Conservation (phyloP, 179 eudicot genomes). For the Camellia oleifera region DNA sequence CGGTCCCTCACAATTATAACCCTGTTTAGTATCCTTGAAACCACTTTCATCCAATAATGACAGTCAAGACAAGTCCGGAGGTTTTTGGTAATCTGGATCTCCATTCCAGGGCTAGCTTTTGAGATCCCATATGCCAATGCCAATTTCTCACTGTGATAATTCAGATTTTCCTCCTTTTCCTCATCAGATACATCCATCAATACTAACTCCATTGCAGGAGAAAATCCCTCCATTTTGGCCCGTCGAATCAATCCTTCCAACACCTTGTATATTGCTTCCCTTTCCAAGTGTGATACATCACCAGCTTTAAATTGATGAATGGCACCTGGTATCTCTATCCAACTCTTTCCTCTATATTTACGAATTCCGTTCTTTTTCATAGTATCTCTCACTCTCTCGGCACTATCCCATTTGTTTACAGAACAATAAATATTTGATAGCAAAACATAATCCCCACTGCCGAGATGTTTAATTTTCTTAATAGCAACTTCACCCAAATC, state of each 20-base stretch:
- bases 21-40: slow-evolving; percentile 54
- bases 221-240: slow-evolving; percentile 54
- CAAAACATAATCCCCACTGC: slow-evolving; percentile 70
- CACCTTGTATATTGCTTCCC: slow-evolving; percentile 39
- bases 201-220: slow-evolving; percentile 47
- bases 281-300: slow-evolving; percentile 49
- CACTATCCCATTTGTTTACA: slow-evolving; percentile 47
- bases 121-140: slow-evolving; percentile 62
- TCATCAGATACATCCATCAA: slow-evolving; percentile 78
- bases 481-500: slow-evolving; percentile 48
- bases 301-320: slow-evolving; percentile 63
- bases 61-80: slow-evolving; percentile 69
- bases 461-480: slow-evolving; percentile 32
- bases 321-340: slow-evolving; percentile 58
- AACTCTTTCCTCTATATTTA: slow-evolving; percentile 64
- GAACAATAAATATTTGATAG: slow-evolving; percentile 65
- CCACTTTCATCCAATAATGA: slow-evolving; percentile 62
- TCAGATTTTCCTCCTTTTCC: slow-evolving; percentile 77
- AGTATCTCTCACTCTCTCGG: slow-evolving; percentile 41
- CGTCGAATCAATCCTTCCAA: slow-evolving; percentile 44
- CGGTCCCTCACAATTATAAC: slow-evolving; percentile 71
- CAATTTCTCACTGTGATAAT: slow-evolving; percentile 66
- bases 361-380: slow-evolving; percentile 50
- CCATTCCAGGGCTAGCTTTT: slow-evolving; percentile 58
- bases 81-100: slow-evolving; percentile 60